Percentiles rank a stretch among this genome's conserved stretches.
phyloP scores from a whole-genome alignment of 257 asterid genomes.

The Solanum piurae region DNA sequence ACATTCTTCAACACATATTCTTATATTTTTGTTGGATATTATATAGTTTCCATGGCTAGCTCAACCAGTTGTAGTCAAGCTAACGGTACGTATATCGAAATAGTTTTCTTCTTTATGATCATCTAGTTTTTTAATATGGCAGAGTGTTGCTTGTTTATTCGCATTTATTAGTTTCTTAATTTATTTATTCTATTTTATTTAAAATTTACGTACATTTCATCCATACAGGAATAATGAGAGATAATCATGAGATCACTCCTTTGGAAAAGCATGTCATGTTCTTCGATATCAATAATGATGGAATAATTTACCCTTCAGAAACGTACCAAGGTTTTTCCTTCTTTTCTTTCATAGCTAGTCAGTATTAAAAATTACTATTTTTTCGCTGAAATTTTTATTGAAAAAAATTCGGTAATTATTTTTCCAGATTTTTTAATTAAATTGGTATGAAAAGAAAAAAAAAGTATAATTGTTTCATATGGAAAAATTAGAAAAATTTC shows the following conservation, averaged over 20 bases:
- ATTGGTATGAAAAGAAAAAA: neutral
- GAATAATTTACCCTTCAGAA: slow-evolving; percentile 46
- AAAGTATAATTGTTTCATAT: no score
- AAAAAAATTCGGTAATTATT: neutral
- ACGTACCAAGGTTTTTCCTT: slow-evolving; percentile 29
- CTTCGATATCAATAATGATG: slow-evolving; percentile 53
- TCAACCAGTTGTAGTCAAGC: neutral
- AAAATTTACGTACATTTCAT: neutral
- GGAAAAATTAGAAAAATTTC: accelerated
- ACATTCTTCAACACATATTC: neutral
- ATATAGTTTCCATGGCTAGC: neutral
- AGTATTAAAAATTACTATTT: neutral
- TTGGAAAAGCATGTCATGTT: slow-evolving; percentile 49
- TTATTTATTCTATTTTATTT: no score
- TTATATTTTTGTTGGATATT: neutral
- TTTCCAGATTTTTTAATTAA: neutral
- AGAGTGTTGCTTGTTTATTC: no score
- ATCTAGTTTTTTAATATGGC: no score
- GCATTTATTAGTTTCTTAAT: no score
- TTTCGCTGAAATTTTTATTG: neutral
- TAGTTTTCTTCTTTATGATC: neutral
- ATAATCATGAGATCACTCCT: slow-evolving; percentile 14
- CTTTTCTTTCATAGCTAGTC: neutral
- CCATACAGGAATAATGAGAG: neutral
- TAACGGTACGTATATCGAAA: neutral